Conservation (phyloP, 192 early-diverging fungal species). For the Rhizophlyctis rosea region DNA sequence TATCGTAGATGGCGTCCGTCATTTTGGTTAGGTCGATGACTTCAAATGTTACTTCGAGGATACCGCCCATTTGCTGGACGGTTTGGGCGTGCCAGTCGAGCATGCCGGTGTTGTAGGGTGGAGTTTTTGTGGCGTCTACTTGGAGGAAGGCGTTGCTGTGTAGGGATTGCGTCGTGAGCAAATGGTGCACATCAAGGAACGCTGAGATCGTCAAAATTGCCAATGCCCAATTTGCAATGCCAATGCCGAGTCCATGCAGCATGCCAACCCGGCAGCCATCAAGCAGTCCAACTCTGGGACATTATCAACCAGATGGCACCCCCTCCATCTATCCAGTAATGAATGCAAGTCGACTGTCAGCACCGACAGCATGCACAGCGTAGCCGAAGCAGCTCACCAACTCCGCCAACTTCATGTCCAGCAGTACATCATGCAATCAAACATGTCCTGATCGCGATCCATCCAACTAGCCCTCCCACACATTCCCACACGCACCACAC, state of each 20-base stretch:
- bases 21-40: slow-evolving; percentile 10
- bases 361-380: too few species aligned
- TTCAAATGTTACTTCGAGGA: slow-evolving; percentile 37
- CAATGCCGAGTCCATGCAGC: slow-evolving; percentile 4
- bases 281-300: too few species aligned
- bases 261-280: not conserved
- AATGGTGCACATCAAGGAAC: not conserved
- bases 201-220: not conserved
- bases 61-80: slow-evolving; percentile 24
- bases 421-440: too few species aligned
- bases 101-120: slow-evolving; percentile 3
- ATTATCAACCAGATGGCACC: too few species aligned
- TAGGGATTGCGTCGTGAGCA: not conserved
- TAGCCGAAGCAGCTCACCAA: too few species aligned
- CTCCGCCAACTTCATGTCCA: too few species aligned
- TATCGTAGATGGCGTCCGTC: slow-evolving; percentile 20
- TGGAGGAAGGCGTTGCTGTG: slow-evolving; percentile 3
- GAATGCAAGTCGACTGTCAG: too few species aligned
- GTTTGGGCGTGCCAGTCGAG: slow-evolving; percentile 38
- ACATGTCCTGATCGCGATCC: too few species aligned
- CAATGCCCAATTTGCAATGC: not conserved
- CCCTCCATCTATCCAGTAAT: too few species aligned
- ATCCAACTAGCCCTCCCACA: not conserved
- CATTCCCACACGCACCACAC: not conserved
- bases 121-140: not conserved